phyloP scores from a whole-genome alignment of 306 rosid genomes.

The Malus asiatica region DNA sequence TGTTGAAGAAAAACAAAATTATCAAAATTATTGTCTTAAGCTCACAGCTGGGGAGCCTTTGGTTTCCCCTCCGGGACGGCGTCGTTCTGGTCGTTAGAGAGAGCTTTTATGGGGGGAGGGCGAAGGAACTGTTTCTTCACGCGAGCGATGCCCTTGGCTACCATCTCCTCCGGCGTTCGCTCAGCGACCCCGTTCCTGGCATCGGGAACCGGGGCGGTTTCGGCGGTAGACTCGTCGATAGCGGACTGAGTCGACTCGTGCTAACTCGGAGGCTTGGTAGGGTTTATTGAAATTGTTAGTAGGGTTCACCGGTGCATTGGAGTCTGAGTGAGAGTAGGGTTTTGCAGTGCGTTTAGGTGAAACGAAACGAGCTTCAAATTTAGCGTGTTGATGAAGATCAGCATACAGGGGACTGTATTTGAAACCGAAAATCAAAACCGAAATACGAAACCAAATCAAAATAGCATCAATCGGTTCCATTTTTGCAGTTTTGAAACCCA shows the following conservation, averaged over 20 bases:
- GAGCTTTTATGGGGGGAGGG: slow-evolving; percentile 50
- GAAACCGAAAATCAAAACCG: too few relatives aligned
- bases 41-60: slow-evolving; percentile 20
- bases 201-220: not conserved
- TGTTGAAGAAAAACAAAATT: not conserved
- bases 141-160: slow-evolving; percentile 70
- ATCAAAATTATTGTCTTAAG: not conserved
- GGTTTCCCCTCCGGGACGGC: slow-evolving; percentile 21
- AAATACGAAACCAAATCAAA: too few relatives aligned
- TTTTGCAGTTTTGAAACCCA: too few relatives aligned
- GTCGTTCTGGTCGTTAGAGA: slow-evolving; percentile 15
- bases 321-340: not conserved
- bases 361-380: too few relatives aligned
- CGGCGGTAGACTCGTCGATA: slow-evolving; percentile 28
- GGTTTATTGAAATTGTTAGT: not conserved
- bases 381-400: too few relatives aligned
- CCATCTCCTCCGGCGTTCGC: slow-evolving; percentile 59
- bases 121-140: slow-evolving; percentile 57
- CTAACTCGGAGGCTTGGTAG: not conserved
- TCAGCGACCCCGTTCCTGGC: slow-evolving; percentile 8
- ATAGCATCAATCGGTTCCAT: too few relatives aligned
- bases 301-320: not conserved
- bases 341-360: not conserved
- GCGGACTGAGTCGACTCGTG: slow-evolving; percentile 12
- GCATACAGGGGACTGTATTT: too few relatives aligned